phyloP scores from a whole-genome alignment of 345 rosid species.

The Syzygium jambos region DNA sequence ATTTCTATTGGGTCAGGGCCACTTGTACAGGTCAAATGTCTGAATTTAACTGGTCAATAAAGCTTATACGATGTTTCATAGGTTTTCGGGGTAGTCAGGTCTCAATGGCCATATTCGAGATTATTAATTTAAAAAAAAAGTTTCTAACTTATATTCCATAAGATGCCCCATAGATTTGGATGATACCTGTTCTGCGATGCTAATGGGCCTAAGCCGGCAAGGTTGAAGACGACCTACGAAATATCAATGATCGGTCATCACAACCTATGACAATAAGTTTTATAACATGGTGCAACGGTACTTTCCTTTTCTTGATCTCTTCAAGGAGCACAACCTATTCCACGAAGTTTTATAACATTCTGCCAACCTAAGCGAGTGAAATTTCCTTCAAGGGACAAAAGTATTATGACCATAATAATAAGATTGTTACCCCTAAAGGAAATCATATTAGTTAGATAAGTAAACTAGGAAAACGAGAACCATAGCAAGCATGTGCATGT shows the following conservation, averaged over 20 bases:
- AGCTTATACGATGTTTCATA: neutral
- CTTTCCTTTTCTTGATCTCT: neutral
- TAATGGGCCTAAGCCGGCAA: neutral
- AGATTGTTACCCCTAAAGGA: neutral
- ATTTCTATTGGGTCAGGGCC: neutral
- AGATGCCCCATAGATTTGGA: neutral
- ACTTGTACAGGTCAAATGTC: neutral
- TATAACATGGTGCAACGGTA: neutral
- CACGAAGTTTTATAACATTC: neutral
- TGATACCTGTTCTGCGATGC: neutral
- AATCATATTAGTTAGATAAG: neutral
- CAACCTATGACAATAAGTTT: neutral
- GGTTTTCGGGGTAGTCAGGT: neutral
- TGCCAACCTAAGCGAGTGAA: neutral
- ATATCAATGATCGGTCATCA: neutral
- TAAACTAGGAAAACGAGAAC: neutral
- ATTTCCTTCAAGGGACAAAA: neutral
- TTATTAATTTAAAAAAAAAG: neutral
- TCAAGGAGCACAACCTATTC: neutral
- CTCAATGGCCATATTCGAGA: neutral
- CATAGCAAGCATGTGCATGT: neutral
- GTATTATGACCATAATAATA: neutral
- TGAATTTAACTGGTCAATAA: neutral
- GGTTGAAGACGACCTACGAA: neutral
- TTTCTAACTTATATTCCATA: neutral